A percentile compares a stretch with the other conserved stretches of the same genome.
phyloP scores from a whole-genome alignment of 345 rosid species.

The Cardiospermum halicacabum region DNA sequence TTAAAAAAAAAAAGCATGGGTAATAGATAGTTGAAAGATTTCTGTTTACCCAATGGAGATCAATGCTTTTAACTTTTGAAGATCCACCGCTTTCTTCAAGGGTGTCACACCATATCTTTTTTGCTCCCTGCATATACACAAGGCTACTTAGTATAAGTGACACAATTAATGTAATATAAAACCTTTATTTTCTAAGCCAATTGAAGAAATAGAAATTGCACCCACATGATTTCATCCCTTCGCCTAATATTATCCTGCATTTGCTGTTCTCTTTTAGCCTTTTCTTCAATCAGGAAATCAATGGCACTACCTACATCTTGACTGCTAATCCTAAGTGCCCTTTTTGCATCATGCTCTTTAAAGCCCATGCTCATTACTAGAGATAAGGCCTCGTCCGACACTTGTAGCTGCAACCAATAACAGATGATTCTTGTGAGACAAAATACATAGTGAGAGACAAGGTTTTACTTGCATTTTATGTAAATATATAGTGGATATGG shows the following conservation, averaged over 20 bases:
- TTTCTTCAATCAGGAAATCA: conserved; percentile 77
- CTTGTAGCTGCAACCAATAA: conserved; percentile 58
- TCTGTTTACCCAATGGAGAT: conserved; percentile 69
- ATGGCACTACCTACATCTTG: conserved; percentile 72
- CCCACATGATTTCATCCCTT: conserved; percentile 53
- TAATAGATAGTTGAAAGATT: neutral
- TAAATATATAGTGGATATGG: neutral
- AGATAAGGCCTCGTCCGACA: conserved; percentile 73
- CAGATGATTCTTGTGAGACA: neutral
- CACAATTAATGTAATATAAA: neutral
- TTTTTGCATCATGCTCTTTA: conserved; percentile 60
- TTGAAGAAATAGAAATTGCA: neutral
- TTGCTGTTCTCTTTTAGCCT: conserved; percentile 48
- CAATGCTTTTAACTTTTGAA: conserved; percentile 54
- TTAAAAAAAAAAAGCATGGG: too few relatives aligned
- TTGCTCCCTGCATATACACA: conserved; percentile 63
- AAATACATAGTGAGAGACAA: neutral
- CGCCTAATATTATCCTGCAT: conserved; percentile 48
- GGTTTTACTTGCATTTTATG: neutral
- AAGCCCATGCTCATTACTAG: conserved; percentile 87
- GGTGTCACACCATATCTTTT: conserved; percentile 78
- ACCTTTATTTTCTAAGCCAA: neutral
- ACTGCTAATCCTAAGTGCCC: conserved; percentile 76
- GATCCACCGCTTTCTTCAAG: conserved; percentile 73
- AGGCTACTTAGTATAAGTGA: conserved; percentile 6